Evolutionary conservation across 257 asterid species (phyloP).

Genomic region (Nicotiana tabacum): DNA sequence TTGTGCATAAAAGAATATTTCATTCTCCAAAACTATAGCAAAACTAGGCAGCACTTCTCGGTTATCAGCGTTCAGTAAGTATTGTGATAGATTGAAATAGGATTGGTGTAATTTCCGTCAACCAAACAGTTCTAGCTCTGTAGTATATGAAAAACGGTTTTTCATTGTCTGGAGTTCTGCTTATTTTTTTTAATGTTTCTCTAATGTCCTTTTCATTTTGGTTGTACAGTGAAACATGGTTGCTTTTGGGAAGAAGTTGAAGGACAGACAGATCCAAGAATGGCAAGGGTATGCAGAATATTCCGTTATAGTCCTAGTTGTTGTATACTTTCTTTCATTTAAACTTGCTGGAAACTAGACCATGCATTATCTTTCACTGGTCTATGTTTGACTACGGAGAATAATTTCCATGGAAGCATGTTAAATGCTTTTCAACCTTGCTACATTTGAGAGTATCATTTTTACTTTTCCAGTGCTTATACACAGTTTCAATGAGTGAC

Average conservation of each 20-base stretch:
- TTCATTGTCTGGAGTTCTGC: neutral
- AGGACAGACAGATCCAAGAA: slow-evolving; percentile 80
- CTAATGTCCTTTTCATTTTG: slow-evolving; percentile 9
- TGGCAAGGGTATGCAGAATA: slow-evolving; percentile 69
- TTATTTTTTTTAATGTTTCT: neutral
- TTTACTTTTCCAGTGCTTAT: neutral
- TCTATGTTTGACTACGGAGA: neutral
- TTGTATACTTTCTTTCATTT: neutral
- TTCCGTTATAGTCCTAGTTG: neutral
- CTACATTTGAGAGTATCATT: neutral
- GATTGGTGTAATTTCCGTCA: neutral
- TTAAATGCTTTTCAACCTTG: neutral
- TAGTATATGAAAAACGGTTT: neutral
- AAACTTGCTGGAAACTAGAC: neutral
- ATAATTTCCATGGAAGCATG: neutral
- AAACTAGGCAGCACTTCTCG: neutral
- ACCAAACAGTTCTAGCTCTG: neutral
- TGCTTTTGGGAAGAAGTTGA: slow-evolving; percentile 86
- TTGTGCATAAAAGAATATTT: neutral
- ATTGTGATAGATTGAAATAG: neutral
- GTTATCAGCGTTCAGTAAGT: neutral
- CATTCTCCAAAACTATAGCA: neutral
- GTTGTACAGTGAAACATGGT: slow-evolving; percentile 60
- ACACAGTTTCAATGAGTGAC: neutral
- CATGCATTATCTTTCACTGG: neutral